Percentiles rank a stretch among this genome's conserved stretches.
Evolutionary conservation across 1,284 basidiomycete species (phyloP).

Genomic region (Trichosporon asahii): DNA sequence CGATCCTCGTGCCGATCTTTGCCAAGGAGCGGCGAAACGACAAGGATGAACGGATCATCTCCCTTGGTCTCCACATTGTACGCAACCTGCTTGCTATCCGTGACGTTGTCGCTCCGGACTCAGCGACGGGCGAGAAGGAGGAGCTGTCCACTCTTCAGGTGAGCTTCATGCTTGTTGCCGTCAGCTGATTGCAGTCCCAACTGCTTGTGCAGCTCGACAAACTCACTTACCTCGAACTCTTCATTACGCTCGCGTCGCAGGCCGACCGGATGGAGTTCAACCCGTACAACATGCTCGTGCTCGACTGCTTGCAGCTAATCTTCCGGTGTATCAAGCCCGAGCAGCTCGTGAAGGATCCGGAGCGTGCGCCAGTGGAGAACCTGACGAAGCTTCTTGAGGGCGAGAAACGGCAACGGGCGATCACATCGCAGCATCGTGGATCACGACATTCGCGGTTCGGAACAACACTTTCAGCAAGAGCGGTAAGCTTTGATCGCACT

Average conservation of each 20-base stretch:
- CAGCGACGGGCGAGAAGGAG: slow-evolving; percentile 67
- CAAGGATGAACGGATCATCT: slow-evolving; percentile 78
- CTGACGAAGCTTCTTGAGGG: slow-evolving; percentile 67
- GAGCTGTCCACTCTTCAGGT: slow-evolving; percentile 71
- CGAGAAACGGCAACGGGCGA: slow-evolving; percentile 64
- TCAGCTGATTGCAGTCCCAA: slow-evolving; percentile 54
- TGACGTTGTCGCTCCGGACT: slow-evolving; percentile 67
- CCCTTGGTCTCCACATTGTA: slow-evolving; percentile 80
- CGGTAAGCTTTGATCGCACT: slow-evolving; percentile 47
- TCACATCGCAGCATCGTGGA: slow-evolving; percentile 53
- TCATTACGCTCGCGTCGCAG: slow-evolving; percentile 78
- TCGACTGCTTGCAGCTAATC: slow-evolving; percentile 85
- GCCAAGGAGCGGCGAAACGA: slow-evolving; percentile 65
- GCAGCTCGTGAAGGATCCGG: slow-evolving; percentile 64
- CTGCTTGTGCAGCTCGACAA: slow-evolving; percentile 69
- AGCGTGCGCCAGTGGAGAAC: slow-evolving; percentile 60
- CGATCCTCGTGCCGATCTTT: slow-evolving; percentile 66
- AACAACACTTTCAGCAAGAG: slow-evolving; percentile 77
- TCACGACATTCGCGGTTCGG: slow-evolving; percentile 90
- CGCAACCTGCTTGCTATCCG: slow-evolving; percentile 87
- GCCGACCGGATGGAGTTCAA: slow-evolving; percentile 70
- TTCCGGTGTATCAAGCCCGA: slow-evolving; percentile 70
- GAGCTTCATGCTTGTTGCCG: neutral
- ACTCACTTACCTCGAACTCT: slow-evolving; percentile 69
- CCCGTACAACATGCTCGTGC: slow-evolving; percentile 76